Evolutionary conservation across 169 alveolate genomes (phyloP), one percentile per base, ranked within the genome.

Genomic region (Cyclospora cayetanensis): DNA sequence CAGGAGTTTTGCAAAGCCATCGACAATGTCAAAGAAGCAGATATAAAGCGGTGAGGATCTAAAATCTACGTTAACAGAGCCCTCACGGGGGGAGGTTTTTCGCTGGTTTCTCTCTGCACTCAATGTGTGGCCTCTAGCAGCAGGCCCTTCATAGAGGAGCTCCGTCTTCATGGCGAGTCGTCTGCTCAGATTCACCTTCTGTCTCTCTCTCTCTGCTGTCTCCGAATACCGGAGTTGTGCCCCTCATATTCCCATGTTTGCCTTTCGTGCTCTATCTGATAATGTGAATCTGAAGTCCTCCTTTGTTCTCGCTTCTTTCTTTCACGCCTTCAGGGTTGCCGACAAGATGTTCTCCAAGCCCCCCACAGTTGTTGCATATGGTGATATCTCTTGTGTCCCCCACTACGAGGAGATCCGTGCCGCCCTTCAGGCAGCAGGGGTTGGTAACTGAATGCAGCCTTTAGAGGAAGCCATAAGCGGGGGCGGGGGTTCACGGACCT

Each of bases 311-410:
- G 7, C 4, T 9, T 43, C 4, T 46, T 39, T 46, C 53, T 53
- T 60, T 31, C 7, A 7, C 22, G 83, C 25, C 15, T 70, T 42
- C 90, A 91, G 95, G 15, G 95, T 94, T 27, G 97, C 94, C 2
- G 52, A 82, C 15, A 70, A 86, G 46, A 93, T 96, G 94, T 76
- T 95, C 79, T 90, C 77, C 72, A 87, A 95, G 53, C 83, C 86
- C 84, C 97, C 97, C 20, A 93, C 97, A 1, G 97, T 94, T 20
- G 98, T 95, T 35, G 97, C 95, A 15, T 92, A 96, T 88, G 98
- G 98, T 3, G 95, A 96, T 76, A 92, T 95, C 31, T 66, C 94
- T 53, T 90, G 68, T 43, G 90, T 96, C 76, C 98, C 98, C 15
- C 97, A 96, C 91, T 95, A 94, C 74, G 97, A 95, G 42, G 97